Evolutionary conservation across 371 early-diverging fungal species (phyloP), one percentile per base, ranked within the genome.

Genomic region (Mortierella sp.): DNA sequence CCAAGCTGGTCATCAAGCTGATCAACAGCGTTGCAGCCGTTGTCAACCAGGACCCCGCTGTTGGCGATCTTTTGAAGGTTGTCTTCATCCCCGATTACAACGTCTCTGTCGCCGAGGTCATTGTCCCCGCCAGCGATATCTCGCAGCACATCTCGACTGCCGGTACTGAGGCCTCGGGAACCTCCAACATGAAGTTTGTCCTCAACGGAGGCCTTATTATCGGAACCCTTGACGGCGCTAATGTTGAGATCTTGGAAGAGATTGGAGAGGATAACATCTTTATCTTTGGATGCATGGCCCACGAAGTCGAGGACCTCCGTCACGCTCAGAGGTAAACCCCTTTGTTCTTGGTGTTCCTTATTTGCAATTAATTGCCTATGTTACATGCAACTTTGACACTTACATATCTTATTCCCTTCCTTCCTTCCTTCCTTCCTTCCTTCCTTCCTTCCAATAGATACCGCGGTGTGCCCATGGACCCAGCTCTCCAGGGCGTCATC

Each of bases 141-240:
- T 98, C 98, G 53, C 98, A 96, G 89, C 95, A 95, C 84, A 96
- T 95, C 79, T 95, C 95, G 34, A 98, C 98, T 5, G 98, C 98
- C 13, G 98, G 98, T 73, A 98, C 98, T n/a, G 98, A 98, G 88
- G 98, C 98, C n/a, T 96, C 97, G 26, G 98, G 98, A 54, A 98
- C 98, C 8, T 97, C 97, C 61, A 98, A 98, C 93, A 98, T 98
- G 98, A 98, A 98, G 91, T 98, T 98, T 90, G 98, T 98, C 64
- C 89, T 98, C 61, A 98, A 98, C 87, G 98, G 98, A 72, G 98
- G 98, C 75, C 87, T 98, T 67, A 98, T 98, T 86, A 89, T 96
- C 26, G 96, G 96, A 82, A 96, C 96, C 1, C 91, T 96, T 61
- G 96, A 96, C 81, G 96, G 96, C 71, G 98, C 98, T 78, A 98